phyloP scores from a whole-genome alignment of 2,329 filamentous ascomycete species.

The Aspergillus sp. region DNA sequence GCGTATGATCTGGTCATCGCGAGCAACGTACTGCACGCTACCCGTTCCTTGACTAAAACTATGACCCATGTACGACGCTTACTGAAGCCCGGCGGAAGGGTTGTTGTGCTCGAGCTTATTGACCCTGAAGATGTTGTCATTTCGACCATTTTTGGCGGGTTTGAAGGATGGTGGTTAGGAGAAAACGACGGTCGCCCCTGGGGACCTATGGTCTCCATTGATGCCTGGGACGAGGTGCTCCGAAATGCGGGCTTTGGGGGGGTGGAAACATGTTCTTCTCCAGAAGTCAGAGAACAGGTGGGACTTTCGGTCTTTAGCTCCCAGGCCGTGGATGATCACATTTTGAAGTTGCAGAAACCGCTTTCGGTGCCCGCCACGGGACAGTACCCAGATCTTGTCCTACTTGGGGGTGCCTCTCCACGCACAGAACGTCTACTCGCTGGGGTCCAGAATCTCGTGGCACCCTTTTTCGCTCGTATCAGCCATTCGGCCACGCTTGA shows the following conservation, averaged over 20 bases:
- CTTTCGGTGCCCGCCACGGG: not conserved
- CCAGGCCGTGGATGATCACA: conserved; percentile 1
- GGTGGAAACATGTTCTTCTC: not conserved
- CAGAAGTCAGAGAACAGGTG: not conserved
- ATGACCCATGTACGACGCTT: conserved; percentile 31
- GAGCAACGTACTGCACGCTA: conserved; percentile 43
- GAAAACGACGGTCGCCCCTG: not conserved
- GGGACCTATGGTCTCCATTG: not conserved
- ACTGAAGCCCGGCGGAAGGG: conserved; percentile 14
- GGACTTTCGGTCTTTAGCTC: not conserved
- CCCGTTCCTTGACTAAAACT: conserved; percentile 24
- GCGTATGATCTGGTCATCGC: conserved; percentile 40
- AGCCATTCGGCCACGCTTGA: not conserved
- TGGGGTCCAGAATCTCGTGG: not conserved
- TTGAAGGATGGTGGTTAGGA: conserved; percentile 6
- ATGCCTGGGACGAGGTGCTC: not conserved
- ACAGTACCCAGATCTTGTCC: not conserved
- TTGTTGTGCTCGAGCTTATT: not conserved
- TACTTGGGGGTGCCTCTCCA: not conserved
- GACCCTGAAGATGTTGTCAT: not conserved
- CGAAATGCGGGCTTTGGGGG: not conserved
- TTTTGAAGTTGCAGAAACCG: not conserved
- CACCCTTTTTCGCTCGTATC: not conserved
- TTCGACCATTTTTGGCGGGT: not conserved
- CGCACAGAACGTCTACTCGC: not conserved